phyloP scores from a whole-genome alignment of 352 stramenopile species.

The Pythium aristosporum region DNA sequence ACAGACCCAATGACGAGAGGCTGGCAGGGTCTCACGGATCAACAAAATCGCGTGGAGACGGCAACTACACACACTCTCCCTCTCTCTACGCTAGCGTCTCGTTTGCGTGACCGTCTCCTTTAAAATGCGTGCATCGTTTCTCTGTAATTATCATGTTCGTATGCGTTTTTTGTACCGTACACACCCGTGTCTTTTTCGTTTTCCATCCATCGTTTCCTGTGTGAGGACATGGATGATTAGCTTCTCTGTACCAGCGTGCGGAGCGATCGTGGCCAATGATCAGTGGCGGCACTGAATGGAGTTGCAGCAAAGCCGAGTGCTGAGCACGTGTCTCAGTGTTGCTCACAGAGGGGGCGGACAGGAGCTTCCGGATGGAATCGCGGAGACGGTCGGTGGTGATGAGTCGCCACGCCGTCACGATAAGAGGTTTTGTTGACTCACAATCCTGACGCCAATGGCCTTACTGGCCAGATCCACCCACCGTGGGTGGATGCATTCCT shows the following conservation, averaged over 20 bases:
- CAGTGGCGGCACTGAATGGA: too few species aligned
- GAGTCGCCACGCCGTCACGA: neutral
- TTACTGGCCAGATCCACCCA: neutral
- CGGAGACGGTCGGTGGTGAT: neutral
- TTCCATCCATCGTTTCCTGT: neutral
- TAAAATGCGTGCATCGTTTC: slow-evolving; percentile 4
- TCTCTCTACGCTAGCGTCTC: neutral
- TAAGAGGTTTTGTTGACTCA: neutral
- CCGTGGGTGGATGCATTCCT: too few species aligned
- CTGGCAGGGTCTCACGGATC: neutral
- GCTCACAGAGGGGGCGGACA: too few species aligned
- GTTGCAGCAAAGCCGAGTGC: too few species aligned
- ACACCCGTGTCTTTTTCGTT: neutral
- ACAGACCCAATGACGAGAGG: neutral
- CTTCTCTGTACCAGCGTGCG: too few species aligned
- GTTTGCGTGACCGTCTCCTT: neutral
- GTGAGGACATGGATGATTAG: too few species aligned
- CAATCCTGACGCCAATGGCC: neutral
- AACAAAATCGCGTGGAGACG: too few species aligned
- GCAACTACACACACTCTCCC: too few species aligned
- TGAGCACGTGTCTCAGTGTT: too few species aligned
- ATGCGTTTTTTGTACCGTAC: neutral
- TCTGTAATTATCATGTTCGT: slow-evolving; percentile 1
- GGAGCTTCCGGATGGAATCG: neutral
- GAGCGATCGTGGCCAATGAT: too few species aligned